Conservation (phyloP, 495 filamentous ascomycete genomes). For the Penicillium arizonense region DNA sequence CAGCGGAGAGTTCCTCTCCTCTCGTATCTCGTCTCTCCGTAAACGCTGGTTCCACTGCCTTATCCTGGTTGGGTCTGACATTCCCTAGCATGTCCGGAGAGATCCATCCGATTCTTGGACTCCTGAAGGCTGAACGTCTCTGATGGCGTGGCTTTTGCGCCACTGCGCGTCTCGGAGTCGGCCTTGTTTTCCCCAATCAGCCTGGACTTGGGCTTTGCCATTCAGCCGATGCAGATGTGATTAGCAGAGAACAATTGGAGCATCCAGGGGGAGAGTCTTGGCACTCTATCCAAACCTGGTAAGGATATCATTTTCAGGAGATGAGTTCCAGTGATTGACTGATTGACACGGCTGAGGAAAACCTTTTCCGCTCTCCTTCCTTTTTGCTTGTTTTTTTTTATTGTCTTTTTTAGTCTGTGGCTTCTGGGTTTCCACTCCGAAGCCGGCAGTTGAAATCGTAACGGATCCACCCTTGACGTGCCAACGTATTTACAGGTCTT, state of each 20-base stretch:
- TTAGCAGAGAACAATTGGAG: background rate
- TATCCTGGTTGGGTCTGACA: background rate
- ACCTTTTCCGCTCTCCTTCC: too few relatives aligned
- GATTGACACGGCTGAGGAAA: too few relatives aligned
- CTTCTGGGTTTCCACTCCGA: too few relatives aligned
- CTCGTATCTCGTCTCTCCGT: background rate
- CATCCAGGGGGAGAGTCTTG: slow-evolving; percentile 4
- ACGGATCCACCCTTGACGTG: background rate
- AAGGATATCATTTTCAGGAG: background rate
- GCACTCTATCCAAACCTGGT: slow-evolving; percentile 2
- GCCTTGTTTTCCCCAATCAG: slow-evolving; percentile 7
- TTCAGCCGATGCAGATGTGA: background rate
- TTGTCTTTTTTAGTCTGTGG: too few relatives aligned
- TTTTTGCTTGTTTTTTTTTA: too few relatives aligned
- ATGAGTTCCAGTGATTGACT: background rate
- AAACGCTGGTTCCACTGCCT: background rate
- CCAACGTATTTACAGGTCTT: too few relatives aligned
- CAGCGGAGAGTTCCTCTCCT: slow-evolving; percentile 8
- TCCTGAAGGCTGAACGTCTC: too few relatives aligned
- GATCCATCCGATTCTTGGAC: too few relatives aligned
- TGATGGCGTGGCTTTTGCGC: too few relatives aligned
- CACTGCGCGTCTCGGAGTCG: slow-evolving; percentile 2
- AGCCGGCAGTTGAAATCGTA: too few relatives aligned
- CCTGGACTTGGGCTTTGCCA: background rate
- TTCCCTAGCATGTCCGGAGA: slow-evolving; percentile 1